Evolutionary conservation across 306 rosid species (phyloP).

Genomic region (Vigna reflexopilosa): DNA sequence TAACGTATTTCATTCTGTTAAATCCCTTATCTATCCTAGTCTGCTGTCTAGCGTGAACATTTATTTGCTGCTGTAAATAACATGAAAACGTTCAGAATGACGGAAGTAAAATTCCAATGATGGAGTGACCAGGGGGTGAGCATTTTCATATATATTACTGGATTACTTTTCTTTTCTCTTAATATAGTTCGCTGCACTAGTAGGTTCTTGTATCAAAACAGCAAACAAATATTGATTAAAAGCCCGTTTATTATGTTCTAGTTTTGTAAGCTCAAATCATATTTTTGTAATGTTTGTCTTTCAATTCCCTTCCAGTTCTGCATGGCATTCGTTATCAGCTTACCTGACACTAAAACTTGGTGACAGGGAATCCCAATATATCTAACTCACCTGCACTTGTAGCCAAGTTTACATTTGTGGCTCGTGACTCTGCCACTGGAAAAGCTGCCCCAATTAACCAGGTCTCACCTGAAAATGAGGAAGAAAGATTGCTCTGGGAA

Average conservation of each 20-base stretch:
- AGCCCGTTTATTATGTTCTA: constrained; percentile 12
- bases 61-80: not conserved
- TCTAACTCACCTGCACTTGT: constrained; percentile 63
- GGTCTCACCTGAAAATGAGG: constrained; percentile 65
- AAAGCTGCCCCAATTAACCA: constrained; percentile 73
- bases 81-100: not conserved
- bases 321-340: constrained; percentile 16
- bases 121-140: too few relatives aligned
- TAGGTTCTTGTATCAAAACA: not conserved
- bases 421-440: constrained; percentile 74
- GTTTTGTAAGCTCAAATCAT: constrained; percentile 29
- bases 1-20: too few relatives aligned
- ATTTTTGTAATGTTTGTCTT: constrained; percentile 16
- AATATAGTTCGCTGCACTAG: constrained; percentile 12
- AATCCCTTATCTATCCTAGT: not conserved
- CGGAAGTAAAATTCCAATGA: too few relatives aligned
- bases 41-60: not conserved
- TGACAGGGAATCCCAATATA: constrained; percentile 48
- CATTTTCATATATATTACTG: too few relatives aligned
- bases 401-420: constrained; percentile 91
- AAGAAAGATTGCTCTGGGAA: constrained; percentile 72
- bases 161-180: constrained; percentile 3
- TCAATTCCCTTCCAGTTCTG: constrained; percentile 6
- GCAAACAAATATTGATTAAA: not conserved
- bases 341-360: constrained; percentile 38